Evolutionary conservation across 1,284 basidiomycete species (phyloP), one percentile per base, ranked within the genome.

Genomic region (Cutaneotrichosporon cavernicola): DNA sequence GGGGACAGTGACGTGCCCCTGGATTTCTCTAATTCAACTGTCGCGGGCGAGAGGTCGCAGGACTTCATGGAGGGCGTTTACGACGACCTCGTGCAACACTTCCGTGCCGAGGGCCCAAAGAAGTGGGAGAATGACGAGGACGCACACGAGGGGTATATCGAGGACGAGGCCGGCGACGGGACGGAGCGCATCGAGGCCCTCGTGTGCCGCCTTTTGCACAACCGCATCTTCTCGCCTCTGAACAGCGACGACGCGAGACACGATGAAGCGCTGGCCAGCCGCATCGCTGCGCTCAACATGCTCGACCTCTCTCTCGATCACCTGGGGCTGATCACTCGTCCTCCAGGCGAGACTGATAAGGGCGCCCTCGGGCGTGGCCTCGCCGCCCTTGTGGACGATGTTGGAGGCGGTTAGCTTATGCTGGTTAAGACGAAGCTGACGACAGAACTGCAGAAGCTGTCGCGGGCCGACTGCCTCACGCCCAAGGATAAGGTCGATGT

Each of bases 211-310:
- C 70, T 90, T 26, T 88, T 92, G 69, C 94, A 90, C 73, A 89
- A 90, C 72, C 79, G 85, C 55, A 73, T 90, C 22, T 90, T 89
- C 74, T 82, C 85, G 2, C 87, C 86, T 2, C 81, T 86, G 2
- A 84, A 83, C 0, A 88, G 90, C 0, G 90, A 92, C 66, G 92
- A 97, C 73, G 83, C 86, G 0, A 88, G 87, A 1, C 92, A 94
- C 72, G 92, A 97, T 73, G 91, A 92, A 72, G 89, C 91, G 0
- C 82, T 98, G 4, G 87, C 92, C 0, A 91, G 88, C 70, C 87
- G 93, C 5, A 89, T 97, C 26, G 91, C 91, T 11, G 94, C 92
- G 0, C 83, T 98, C 51, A 94, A 95, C 72, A 86, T 93, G 83
- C 83, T 97, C 0, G 94, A 97, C 73, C 82, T 98, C 0, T 85